Evolutionary conservation across 2,329 filamentous ascomycete species (phyloP), one percentile per base, ranked within the genome.

Genomic region (Tolypocladium paradoxum): DNA sequence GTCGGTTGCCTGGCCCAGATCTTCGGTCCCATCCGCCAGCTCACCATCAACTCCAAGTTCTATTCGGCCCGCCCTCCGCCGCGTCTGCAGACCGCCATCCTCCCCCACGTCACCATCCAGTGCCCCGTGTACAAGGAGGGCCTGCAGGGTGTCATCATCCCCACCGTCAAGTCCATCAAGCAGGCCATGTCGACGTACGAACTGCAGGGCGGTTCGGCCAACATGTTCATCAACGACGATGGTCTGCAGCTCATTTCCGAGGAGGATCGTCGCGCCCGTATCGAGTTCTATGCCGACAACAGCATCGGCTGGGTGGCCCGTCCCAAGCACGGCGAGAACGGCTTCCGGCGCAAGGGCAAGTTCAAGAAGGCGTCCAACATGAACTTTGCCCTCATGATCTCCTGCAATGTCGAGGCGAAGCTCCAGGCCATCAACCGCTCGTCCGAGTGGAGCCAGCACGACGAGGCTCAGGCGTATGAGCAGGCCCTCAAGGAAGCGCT

Each of bases 51-150:
- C 76, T 90, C 87, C 63, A 88, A 87, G 67, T 92, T 85, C 73
- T 93, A 87, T 71, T 92, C 88, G 0, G 88, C 86, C 1, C 74
- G 77, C n/a, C 77, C 84, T 9, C 83, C 85, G 1, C 78, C 78
- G 22, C 75, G 86, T 48, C 68, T 90, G 31, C 78, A 79, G 53
- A 72, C 69, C 1, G 62, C 70, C 7, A 64, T 74, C 29, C 76
- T 91, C 18, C 87, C 86, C 2, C 87, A 89, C 63, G 76, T 89
- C 57, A 92, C 88, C 3, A 87, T 95, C 43, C 89, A 95, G 64
- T 91, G 88, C 66, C 89, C 89, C 5, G 87, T 95, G 0, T 95
- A 93, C 73, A 93, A 92, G 68, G 89, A 95, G 67, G 88, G 88
- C 58, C 76, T 95, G 3, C 72, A 73, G 36, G 81, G 76, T 56